Evolutionary conservation across 129 eudicot species (phyloP).

Genomic region (Kitagawia praeruptora): DNA sequence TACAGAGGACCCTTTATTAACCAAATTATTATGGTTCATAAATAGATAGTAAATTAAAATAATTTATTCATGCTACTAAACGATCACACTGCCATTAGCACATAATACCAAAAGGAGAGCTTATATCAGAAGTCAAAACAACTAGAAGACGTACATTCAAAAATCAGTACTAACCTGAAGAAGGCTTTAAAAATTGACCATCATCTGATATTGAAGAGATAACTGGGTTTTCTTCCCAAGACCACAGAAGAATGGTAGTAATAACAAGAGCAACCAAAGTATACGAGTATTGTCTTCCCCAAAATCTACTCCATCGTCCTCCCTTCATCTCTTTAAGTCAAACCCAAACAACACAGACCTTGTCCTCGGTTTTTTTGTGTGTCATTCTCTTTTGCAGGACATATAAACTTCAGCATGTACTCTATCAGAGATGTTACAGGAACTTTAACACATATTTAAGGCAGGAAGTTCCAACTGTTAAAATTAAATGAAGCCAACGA

Average conservation of each 20-base stretch:
- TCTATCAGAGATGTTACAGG: background rate
- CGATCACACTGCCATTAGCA: background rate
- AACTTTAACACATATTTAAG: background rate
- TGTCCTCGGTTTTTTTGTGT: background rate
- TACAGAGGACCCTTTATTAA: background rate
- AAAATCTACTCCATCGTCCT: slow-evolving; percentile 26
- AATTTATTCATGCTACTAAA: background rate
- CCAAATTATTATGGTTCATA: background rate
- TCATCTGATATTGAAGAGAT: slow-evolving; percentile 18
- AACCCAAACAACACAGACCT: slow-evolving; percentile 4
- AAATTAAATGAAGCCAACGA: background rate
- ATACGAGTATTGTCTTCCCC: slow-evolving; percentile 33
- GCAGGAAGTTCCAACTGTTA: slow-evolving; percentile 4
- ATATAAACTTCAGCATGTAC: background rate
- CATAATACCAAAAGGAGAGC: background rate
- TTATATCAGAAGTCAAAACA: background rate
- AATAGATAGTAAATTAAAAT: background rate
- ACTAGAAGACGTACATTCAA: background rate
- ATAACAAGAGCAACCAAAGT: slow-evolving; percentile 24
- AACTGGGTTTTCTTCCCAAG: slow-evolving; percentile 41
- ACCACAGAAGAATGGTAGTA: slow-evolving; percentile 38
- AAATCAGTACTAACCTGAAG: slow-evolving; percentile 32
- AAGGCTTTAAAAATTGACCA: slow-evolving; percentile 28
- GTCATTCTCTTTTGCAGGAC: slow-evolving; percentile 6
- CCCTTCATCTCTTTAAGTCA: slow-evolving; percentile 32